Conservation (phyloP, 768 basidiomycete species). For the Naganishia vaughanmartiniae region DNA sequence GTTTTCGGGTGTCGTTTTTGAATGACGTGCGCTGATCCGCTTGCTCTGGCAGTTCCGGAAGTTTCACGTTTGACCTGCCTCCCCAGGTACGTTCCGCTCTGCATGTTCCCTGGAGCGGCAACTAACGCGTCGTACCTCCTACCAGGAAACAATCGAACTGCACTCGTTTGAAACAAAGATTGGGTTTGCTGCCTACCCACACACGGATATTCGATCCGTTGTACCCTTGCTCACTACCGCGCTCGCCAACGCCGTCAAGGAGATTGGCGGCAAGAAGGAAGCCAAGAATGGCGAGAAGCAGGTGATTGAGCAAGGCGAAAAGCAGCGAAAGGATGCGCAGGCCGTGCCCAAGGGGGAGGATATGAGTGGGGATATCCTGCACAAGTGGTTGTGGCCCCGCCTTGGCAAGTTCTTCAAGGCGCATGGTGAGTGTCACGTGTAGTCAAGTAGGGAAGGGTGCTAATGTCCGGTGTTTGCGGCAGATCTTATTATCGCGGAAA, state of each 20-base stretch:
- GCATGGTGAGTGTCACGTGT: slow-evolving; percentile 8
- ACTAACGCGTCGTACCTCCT: too few species aligned
- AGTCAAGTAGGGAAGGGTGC: too few species aligned
- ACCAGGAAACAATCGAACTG: slow-evolving; percentile 45
- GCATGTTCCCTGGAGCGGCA: neutral
- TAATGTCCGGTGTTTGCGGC: neutral
- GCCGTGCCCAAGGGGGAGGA: slow-evolving; percentile 28
- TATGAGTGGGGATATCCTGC: slow-evolving; percentile 60
- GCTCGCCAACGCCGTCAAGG: slow-evolving; percentile 38
- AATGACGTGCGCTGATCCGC: neutral
- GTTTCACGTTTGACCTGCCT: slow-evolving; percentile 50
- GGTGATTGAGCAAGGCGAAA: slow-evolving; percentile 37
- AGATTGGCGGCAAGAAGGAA: slow-evolving; percentile 28
- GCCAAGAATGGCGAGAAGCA: slow-evolving; percentile 30
- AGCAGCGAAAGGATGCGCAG: slow-evolving; percentile 35
- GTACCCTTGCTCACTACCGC: slow-evolving; percentile 45
- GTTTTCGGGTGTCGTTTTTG: slow-evolving; percentile 18
- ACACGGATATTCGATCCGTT: slow-evolving; percentile 50
- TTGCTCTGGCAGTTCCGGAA: slow-evolving; percentile 42
- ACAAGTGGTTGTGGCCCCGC: slow-evolving; percentile 81
- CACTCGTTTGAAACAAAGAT: slow-evolving; percentile 50
- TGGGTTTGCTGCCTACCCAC: slow-evolving; percentile 48
- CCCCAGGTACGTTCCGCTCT: slow-evolving; percentile 34
- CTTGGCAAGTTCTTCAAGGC: slow-evolving; percentile 64
- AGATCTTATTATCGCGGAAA: slow-evolving; percentile 78